These are phyloP conservation scores for Lathyrus aphaca DNA, from an alignment of 306 rosid species.

Conservation along the genomic window DNA sequence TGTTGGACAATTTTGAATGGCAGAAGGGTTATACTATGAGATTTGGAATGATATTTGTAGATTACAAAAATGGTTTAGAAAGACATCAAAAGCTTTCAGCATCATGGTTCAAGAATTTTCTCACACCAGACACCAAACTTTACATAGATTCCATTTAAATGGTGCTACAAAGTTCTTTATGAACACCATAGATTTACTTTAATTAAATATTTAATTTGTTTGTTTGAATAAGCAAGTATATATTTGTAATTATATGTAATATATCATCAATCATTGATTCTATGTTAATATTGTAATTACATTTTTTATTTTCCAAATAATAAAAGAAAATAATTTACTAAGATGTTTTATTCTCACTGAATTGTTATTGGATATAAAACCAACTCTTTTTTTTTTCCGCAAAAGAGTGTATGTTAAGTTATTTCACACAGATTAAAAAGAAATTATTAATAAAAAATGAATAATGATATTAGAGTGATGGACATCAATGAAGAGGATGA, in stretches of 20 bases:
- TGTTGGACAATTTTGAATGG: conserved; percentile 64
- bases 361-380: background rate
- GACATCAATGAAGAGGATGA: too few species aligned
- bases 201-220: background rate
- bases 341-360: background rate
- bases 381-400: too few species aligned
- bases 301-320: background rate
- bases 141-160: background rate
- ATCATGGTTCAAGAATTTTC: conserved; percentile 55
- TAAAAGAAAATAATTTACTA: background rate
- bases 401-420: too few species aligned
- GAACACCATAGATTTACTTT: background rate
- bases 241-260: background rate
- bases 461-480: too few species aligned
- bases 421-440: too few species aligned
- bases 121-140: conserved; percentile 18
- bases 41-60: conserved; percentile 56
- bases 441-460: too few species aligned
- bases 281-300: background rate
- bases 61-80: conserved; percentile 45
- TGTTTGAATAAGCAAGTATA: background rate
- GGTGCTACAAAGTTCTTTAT: background rate
- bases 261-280: background rate
- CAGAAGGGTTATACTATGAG: conserved; percentile 40
- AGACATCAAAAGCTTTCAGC: conserved; percentile 56